Conservation (phyloP, 75 land plant genomes). For the Selaginella moellendorffii region DNA sequence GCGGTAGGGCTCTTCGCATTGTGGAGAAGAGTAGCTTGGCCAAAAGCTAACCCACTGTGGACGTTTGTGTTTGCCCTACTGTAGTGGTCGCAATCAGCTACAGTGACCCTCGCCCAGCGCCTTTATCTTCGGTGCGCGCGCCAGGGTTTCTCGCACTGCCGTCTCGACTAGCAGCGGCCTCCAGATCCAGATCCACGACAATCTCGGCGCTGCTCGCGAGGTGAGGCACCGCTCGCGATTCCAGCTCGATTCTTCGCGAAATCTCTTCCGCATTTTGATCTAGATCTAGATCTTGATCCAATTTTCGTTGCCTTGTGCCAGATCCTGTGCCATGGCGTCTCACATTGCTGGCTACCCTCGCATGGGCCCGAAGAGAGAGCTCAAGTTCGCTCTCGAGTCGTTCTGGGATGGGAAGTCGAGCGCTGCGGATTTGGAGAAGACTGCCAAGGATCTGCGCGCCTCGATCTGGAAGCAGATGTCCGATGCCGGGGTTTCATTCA, state of each 20-base stretch:
- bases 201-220: neutral
- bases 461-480: constrained; percentile 76
- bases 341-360: constrained; percentile 77
- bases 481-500: constrained; percentile 35
- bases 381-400: constrained; percentile 71
- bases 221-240: neutral
- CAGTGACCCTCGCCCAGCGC: too few species aligned
- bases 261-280: neutral
- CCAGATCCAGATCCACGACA: neutral
- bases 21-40: constrained; percentile 2
- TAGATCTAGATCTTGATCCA: neutral
- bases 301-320: neutral
- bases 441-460: constrained; percentile 49
- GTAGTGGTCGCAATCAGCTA: too few species aligned
- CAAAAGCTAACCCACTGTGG: neutral
- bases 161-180: too few species aligned
- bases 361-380: constrained; percentile 78
- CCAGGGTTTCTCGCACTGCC: too few species aligned
- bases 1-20: too few species aligned
- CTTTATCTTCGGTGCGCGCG: too few species aligned
- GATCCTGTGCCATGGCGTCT: constrained; percentile 41
- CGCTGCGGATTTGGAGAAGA: constrained; percentile 49
- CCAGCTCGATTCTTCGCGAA: neutral
- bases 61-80: neutral
- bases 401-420: constrained; percentile 64